Base-by-base conservation (phyloP, 1,284 basidiomycete species). In the Stereum hirsutum region DNA sequence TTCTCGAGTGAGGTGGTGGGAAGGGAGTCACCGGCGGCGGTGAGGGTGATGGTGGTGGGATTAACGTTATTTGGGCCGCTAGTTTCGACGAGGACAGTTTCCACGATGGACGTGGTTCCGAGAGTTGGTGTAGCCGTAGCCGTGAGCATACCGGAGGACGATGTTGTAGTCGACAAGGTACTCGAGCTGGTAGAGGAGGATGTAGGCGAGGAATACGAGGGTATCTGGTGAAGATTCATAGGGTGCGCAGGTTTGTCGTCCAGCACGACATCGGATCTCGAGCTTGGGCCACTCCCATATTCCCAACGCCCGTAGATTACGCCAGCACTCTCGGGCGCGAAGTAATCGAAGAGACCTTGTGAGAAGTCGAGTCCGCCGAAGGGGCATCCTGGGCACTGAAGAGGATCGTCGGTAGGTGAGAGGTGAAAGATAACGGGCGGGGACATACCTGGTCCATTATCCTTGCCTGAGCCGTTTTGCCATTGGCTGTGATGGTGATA, bases 321-420 rank as follows among this genome's bases (percentile, higher is more conserved):
- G 45, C 86, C 88, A 0, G 41, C 54, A 39, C 52, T 50, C 46
- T 64, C 54, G 21, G 55, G n/a, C 0, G 70, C 72, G 47, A 86
- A 82, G 62, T 63, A 72, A 2, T 54, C 40, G 68, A 96, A 96
- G 34, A 96, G 75, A 42, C 79, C 72, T 11, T 62, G 58, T 20
- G 86, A 85, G 47, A 94, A 69, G 67, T 96, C 92, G 45, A 96
- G 75, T 32, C 75, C 87, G 28, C 75, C 79, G 35, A 60, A 72
- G 2, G 78, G 75, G 58, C 89, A 92, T 24, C 73, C 78, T 42
- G 74, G 75, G 60, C 87, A 90, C 75, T 85, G 39, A 39, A 11
- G 17, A 26, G 10, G 41, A 43, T 10, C 42, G n/a, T n/a, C 24
- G 19, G 10, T 30, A 8, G n/a, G 28, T 30, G n/a, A n/a, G 28